Conservation (phyloP, 208 protist species). For the Crithidia fasciculata region DNA sequence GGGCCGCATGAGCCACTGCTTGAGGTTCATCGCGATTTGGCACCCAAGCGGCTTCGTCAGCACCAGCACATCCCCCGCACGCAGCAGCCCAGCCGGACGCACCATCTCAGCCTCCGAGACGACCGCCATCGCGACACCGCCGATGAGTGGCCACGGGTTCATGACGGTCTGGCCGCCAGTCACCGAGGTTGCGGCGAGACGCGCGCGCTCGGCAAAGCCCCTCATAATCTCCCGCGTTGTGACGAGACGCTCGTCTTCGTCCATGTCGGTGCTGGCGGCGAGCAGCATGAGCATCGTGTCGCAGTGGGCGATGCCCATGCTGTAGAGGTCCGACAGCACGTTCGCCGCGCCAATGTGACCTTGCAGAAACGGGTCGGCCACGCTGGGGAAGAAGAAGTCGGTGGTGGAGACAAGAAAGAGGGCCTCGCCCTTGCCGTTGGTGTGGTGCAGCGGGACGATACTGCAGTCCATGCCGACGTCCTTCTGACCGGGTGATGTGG, state of each 20-base stretch:
- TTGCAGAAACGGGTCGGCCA: slow-evolving; percentile 96
- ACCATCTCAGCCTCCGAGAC: slow-evolving; percentile 87
- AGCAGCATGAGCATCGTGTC: slow-evolving; percentile 97
- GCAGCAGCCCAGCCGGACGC: slow-evolving; percentile 72
- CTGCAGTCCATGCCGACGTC: slow-evolving; percentile 94
- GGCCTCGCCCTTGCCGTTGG: slow-evolving; percentile 39
- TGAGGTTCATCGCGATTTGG: slow-evolving; percentile 94
- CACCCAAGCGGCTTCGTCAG: slow-evolving; percentile 96
- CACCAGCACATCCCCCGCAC: slow-evolving; percentile 87
- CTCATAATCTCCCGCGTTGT: slow-evolving; percentile 91
- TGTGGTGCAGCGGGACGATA: slow-evolving; percentile 86
- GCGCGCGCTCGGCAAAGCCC: slow-evolving; percentile 91
- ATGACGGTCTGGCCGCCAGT: slow-evolving; percentile 96
- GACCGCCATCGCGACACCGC: slow-evolving; percentile 92
- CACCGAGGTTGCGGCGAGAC: slow-evolving; percentile 80
- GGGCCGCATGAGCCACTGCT: slow-evolving; percentile 90
- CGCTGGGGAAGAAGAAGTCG: slow-evolving; percentile 97
- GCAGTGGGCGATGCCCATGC: slow-evolving; percentile 93
- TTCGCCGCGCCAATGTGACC: slow-evolving; percentile 96
- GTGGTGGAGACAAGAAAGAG: slow-evolving; percentile 95
- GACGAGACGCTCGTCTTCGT: slow-evolving; percentile 76
- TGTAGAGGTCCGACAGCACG: slow-evolving; percentile 97
- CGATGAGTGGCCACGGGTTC: slow-evolving; percentile 96
- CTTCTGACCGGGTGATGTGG: slow-evolving; percentile 65
- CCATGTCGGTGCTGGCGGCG: slow-evolving; percentile 93